Percentiles rank a stretch among this genome's conserved stretches.
phyloP scores from a whole-genome alignment of 495 filamentous ascomycete genomes.

The Tuber microsphaerosporum region DNA sequence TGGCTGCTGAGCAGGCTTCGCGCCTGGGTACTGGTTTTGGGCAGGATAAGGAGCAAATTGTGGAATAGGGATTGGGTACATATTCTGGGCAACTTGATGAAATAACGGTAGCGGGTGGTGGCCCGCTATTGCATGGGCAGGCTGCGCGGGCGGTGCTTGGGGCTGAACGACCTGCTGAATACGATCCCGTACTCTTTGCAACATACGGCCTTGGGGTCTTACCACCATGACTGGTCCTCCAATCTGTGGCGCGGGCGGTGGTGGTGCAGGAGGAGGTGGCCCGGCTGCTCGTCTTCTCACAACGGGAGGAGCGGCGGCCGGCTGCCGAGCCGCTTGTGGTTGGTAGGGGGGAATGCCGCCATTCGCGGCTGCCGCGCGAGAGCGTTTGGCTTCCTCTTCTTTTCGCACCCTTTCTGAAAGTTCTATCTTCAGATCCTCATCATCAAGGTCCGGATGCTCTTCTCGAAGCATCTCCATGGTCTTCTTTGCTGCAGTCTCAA shows the following conservation, averaged over 20 bases:
- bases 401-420: slow-evolving; percentile 53
- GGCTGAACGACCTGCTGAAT: slow-evolving; percentile 16
- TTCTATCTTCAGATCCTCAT: slow-evolving; percentile 53
- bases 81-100: not conserved
- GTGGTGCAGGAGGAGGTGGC: slow-evolving; percentile 7
- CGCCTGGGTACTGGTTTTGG: not conserved
- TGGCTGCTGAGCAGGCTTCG: not conserved
- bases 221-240: not conserved
- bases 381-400: slow-evolving; percentile 36
- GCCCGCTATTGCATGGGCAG: not conserved
- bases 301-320: not conserved
- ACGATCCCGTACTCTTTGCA: slow-evolving; percentile 20
- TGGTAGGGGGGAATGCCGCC: slow-evolving; percentile 12
- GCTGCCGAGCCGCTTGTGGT: not conserved
- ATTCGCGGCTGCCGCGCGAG: slow-evolving; percentile 12
- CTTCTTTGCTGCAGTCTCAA: slow-evolving; percentile 56
- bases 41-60: not conserved
- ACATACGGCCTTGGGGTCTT: slow-evolving; percentile 1
- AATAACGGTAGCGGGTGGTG: not conserved
- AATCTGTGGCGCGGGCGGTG: not conserved
- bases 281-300: not conserved
- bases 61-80: not conserved
- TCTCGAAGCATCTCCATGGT: slow-evolving; percentile 52
- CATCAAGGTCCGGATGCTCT: slow-evolving; percentile 56
- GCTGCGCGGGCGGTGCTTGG: not conserved